Conservation (phyloP, 2,329 filamentous ascomycete genomes). For the Penicillium hordei region DNA sequence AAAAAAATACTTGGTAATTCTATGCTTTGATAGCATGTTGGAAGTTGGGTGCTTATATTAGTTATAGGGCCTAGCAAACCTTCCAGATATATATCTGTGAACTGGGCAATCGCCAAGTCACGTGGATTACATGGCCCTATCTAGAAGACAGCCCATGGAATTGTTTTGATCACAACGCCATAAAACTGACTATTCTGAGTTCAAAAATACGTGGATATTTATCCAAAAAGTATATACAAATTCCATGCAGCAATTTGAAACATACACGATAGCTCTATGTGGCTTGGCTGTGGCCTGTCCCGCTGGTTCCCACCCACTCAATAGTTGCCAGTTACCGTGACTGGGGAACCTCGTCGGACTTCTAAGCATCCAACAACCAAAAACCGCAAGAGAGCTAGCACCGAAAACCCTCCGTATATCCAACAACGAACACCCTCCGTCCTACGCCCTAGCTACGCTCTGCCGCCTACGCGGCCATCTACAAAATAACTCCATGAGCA, state of each 20-base stretch:
- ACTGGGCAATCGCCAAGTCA: background rate
- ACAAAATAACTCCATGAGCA: background rate
- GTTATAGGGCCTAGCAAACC: background rate
- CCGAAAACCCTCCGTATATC: background rate
- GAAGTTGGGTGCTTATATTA: background rate
- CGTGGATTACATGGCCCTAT: background rate
- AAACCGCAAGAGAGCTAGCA: too few species aligned
- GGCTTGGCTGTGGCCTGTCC: background rate
- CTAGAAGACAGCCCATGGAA: background rate
- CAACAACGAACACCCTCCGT: background rate
- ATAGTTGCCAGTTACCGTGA: background rate
- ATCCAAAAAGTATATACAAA: fast-evolving
- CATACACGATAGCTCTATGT: background rate
- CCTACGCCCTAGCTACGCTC: background rate
- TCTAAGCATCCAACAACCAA: background rate
- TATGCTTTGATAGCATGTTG: too few species aligned
- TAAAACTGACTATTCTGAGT: too few species aligned
- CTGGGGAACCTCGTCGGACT: background rate
- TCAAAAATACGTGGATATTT: background rate
- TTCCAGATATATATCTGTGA: background rate
- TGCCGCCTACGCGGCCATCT: background rate
- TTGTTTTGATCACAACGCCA: background rate
- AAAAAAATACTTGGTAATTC: background rate
- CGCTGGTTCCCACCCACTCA: background rate
- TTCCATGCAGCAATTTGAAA: background rate